Evolutionary conservation across 78 protist genomes (phyloP).

Genomic region (Cyanophora paradoxa): DNA sequence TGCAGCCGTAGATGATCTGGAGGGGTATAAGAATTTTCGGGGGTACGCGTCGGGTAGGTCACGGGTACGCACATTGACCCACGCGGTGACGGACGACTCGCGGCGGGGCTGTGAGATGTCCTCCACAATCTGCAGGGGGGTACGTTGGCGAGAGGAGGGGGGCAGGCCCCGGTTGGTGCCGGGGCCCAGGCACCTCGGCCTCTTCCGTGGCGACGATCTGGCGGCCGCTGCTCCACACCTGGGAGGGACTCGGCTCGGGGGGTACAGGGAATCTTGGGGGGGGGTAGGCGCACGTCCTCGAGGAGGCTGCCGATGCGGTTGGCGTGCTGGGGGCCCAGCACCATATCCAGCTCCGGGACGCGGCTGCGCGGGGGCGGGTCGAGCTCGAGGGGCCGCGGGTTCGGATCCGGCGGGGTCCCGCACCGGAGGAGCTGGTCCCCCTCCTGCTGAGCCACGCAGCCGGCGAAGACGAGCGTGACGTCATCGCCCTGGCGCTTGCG

Average conservation of each 20-base stretch:
- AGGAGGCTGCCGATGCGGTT: constrained; percentile 31
- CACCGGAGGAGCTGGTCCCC: neutral
- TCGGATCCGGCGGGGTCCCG: no score
- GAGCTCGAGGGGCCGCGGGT: no score
- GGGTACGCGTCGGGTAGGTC: no score
- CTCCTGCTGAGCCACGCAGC: constrained; percentile 36
- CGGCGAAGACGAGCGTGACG: constrained; percentile 29
- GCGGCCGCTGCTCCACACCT: no score
- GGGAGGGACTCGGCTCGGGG: no score
- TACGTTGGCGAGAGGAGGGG: no score
- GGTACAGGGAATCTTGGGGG: no score
- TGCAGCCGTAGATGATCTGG: constrained; percentile 45
- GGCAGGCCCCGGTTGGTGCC: no score
- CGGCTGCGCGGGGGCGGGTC: no score
- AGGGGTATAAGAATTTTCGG: neutral
- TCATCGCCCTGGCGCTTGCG: constrained; percentile 23
- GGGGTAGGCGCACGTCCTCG: constrained; percentile 5
- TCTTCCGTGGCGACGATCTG: constrained; percentile 33
- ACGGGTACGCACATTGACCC: no score
- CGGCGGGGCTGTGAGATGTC: constrained; percentile 21
- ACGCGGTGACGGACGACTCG: neutral
- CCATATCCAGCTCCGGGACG: constrained; percentile 12
- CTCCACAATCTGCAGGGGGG: no score
- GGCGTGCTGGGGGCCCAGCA: constrained; percentile 34
- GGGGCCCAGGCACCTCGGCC: no score